Base-by-base conservation (phyloP, 2,329 filamentous ascomycete genomes). In the Cordyceps pruinosa region DNA sequence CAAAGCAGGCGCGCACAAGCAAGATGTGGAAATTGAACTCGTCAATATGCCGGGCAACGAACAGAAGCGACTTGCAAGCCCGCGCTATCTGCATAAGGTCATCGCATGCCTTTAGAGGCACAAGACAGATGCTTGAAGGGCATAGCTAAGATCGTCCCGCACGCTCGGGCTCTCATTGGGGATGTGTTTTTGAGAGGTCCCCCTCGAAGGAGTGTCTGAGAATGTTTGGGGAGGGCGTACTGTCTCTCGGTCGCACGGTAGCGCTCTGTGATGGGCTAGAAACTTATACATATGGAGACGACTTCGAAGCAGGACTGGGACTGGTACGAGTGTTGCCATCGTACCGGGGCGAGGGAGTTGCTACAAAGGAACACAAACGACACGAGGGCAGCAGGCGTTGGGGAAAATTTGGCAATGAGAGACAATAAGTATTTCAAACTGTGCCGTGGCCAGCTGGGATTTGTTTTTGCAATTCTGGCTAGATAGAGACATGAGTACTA, bases 61-160 rank as follows among this genome's bases (percentile, higher is more conserved):
- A 56, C 2, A 58, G 54, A 50, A 34, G 37, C 8, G 35, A 25
- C 4, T 13, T 21, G 10, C 17, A 19, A 23, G 54, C 58, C 23
- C 57, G 61, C 19, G 61, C 57, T 13, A 55, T 62, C n/a, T 62
- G 61, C 30, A 59, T 62, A 25, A 59, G 61, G 37, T 58, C 61
- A 12, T 62, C 61, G 10, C 61, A 61, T 23, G 42, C 56, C 15
- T 54, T 58, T 9, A 58, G 59, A n/a, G 59, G 59, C 13, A 61
- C 57, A 15, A 47, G 52, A 13, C 28, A 15, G 39, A 61, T 61
- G 59, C 52, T 62, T 1, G 30, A 39, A n/a, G 30, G 32, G 32
- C 6, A 56, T 62, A 9, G 57, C 59, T 5, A 5, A 39, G 2
- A 17, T 61, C 5, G 61, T 62, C 9, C 59, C 57, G 19, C 19